Base-by-base conservation (phyloP, 2,329 filamentous ascomycete genomes). In the Colletotrichum tropicicola region DNA sequence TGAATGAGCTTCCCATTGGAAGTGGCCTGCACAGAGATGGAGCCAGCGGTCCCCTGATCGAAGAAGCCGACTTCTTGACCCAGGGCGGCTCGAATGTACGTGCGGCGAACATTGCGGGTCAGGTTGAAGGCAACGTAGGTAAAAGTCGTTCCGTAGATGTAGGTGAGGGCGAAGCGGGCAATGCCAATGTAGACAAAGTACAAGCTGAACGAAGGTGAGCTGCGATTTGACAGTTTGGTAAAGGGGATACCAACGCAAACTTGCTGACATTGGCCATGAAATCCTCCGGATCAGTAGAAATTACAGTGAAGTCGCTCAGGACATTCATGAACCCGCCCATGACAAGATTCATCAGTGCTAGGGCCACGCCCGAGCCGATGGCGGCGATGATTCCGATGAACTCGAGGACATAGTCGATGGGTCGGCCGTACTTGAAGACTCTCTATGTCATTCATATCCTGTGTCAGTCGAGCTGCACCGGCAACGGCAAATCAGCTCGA, bases 81-180 rank as follows among this genome's bases (percentile, higher is more conserved):
- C n/a, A 88, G 75, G 1, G 84, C 78, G 28, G 80, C 75, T 32
- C 81, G 78, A 6, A 88, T 74, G 66, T 85, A 88, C 27, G 78
- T 77, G 39, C 80, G 77, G 8, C 85, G 77, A 30, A 81, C 73
- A 28, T 76, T 81, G 59, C 83, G 81, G 1, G 83, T 83, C 2
- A 83, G 82, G 5, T 83, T 77, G 53, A 82, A 82, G 1, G 84
- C 83, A 2, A 82, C 78, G 25, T 85, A 82, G 3, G 82, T 85
- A 27, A 87, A 72, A 47, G 77, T 73, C 2, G 74, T 68, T 30
- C 78, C 76, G 71, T 80, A 78, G 17, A 80, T 53, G 54, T 73
- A 73, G 28, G 59, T 68, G 8, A 61, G 19, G 9, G 59, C 62
- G 37, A 72, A 52, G 0, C 69, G 66, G 12, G 48, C 72, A 15